Conservation (phyloP, 257 asterid genomes). For the Solanum stenotomum region DNA sequence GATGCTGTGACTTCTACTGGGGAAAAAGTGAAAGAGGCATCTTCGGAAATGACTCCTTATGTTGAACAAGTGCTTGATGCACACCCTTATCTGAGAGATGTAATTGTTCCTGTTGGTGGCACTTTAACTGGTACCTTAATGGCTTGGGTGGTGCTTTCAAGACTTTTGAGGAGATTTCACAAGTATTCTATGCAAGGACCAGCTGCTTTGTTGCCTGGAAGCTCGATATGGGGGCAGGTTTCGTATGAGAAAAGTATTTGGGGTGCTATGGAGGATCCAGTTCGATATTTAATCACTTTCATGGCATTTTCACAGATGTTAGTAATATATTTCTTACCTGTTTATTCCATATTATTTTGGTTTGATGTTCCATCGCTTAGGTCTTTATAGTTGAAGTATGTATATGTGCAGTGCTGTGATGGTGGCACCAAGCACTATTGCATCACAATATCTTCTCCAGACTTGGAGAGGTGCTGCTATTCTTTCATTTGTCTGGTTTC, state of each 20-base stretch:
- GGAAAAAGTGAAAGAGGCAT: conserved; percentile 55
- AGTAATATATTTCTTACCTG: conserved; percentile 17
- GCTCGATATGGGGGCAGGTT: conserved; percentile 60
- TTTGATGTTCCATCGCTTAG: not conserved
- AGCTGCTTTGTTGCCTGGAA: conserved; percentile 43
- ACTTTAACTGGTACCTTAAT: conserved; percentile 58
- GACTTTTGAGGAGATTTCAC: conserved; percentile 61
- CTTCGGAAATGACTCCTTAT: conserved; percentile 42
- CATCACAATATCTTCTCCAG: conserved; percentile 47
- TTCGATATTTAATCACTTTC: conserved; percentile 61
- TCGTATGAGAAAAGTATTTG: conserved; percentile 85
- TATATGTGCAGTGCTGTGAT: conserved; percentile 52
- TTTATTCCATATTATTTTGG: not conserved
- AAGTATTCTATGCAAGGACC: conserved; percentile 60
- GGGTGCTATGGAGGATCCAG: conserved; percentile 88
- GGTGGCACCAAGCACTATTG: conserved; percentile 70
- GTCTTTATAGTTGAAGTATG: not conserved
- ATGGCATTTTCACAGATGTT: conserved; percentile 76
- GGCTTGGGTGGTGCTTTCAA: conserved; percentile 83
- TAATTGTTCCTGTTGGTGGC: conserved; percentile 69
- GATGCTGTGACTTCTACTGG: conserved; percentile 41
- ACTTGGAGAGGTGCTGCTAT: conserved; percentile 78
- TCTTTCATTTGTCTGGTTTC: conserved; percentile 75
- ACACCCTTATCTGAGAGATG: conserved; percentile 78
- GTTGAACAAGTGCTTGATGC: conserved; percentile 61